These are phyloP conservation scores for Erythrophleum fordii DNA, from an alignment of 306 rosid genomes.

Conservation along the genomic window DNA sequence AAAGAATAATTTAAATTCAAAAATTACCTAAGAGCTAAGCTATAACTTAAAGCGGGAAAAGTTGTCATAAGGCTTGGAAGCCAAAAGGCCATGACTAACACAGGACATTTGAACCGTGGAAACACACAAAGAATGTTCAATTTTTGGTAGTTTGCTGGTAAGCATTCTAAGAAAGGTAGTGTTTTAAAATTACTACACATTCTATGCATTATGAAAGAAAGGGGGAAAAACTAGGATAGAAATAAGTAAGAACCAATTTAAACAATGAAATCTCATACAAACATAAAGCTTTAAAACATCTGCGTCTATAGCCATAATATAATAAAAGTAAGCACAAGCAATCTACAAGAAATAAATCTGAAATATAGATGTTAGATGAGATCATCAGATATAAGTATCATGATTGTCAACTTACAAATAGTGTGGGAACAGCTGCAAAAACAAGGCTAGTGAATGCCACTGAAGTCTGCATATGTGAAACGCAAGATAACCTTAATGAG, in stretches of 20 bases:
- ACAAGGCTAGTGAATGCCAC: conserved; percentile 91
- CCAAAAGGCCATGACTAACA: not conserved
- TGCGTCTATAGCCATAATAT: not conserved
- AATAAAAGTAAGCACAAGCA: conserved; percentile 24
- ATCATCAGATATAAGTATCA: conserved; percentile 27
- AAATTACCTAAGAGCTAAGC: not conserved
- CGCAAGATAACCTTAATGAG: conserved; percentile 28
- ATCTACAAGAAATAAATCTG: not conserved
- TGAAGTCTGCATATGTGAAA: conserved; percentile 66
- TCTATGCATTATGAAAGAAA: conserved; percentile 3
- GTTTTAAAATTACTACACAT: not conserved
- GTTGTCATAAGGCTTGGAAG: not conserved
- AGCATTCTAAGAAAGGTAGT: not conserved
- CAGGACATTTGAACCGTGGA: not conserved
- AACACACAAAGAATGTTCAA: not conserved
- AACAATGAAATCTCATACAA: not conserved
- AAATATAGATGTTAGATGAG: not conserved
- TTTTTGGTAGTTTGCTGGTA: not conserved
- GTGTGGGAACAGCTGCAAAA: conserved; percentile 80
- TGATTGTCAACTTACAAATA: conserved; percentile 64
- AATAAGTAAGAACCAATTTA: not conserved
- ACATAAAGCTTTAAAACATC: not conserved
- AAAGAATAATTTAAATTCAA: not conserved
- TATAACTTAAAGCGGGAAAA: not conserved
- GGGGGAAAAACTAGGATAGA: not conserved